Conservation (phyloP, 1,284 basidiomycete species). For the Ganoderma resinaceum region DNA sequence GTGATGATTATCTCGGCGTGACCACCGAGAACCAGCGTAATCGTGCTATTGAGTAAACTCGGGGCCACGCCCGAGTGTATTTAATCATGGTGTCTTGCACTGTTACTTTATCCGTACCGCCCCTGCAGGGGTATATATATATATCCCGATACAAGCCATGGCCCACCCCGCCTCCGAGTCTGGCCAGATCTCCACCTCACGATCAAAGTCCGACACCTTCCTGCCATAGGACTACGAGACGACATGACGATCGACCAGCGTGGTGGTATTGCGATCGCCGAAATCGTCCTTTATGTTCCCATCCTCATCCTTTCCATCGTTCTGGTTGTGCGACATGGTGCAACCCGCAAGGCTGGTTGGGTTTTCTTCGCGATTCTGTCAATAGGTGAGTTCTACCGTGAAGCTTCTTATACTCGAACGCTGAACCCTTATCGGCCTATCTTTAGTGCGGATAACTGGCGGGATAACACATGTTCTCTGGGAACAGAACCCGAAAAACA, state of each 20-base stretch:
- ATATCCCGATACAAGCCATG: background rate
- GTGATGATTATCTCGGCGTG: background rate
- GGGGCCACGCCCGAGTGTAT: background rate
- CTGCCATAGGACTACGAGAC: background rate
- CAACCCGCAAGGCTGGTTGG: slow-evolving; percentile 25
- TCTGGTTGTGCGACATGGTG: slow-evolving; percentile 25
- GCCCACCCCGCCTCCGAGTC: background rate
- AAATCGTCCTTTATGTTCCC: slow-evolving; percentile 28
- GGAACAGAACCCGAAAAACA: slow-evolving; percentile 48
- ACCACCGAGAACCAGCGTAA: background rate
- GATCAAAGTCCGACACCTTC: background rate
- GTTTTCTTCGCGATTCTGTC: slow-evolving; percentile 16
- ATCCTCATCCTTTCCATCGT: slow-evolving; percentile 15
- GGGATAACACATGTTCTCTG: slow-evolving; percentile 62
- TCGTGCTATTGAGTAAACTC: background rate
- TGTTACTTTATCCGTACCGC: background rate
- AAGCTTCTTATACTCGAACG: background rate
- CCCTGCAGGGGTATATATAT: background rate
- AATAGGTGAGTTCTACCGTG: background rate
- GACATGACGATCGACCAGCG: slow-evolving; percentile 24
- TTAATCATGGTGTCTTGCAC: background rate
- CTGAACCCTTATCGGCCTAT: background rate
- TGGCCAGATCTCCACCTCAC: no score
- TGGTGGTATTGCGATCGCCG: slow-evolving; percentile 23
- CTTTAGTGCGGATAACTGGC: slow-evolving; percentile 60